Evolutionary conservation across 2,329 filamentous ascomycete species (phyloP), one percentile per base, ranked within the genome.

Genomic region (Pseudocercospora eumusae): DNA sequence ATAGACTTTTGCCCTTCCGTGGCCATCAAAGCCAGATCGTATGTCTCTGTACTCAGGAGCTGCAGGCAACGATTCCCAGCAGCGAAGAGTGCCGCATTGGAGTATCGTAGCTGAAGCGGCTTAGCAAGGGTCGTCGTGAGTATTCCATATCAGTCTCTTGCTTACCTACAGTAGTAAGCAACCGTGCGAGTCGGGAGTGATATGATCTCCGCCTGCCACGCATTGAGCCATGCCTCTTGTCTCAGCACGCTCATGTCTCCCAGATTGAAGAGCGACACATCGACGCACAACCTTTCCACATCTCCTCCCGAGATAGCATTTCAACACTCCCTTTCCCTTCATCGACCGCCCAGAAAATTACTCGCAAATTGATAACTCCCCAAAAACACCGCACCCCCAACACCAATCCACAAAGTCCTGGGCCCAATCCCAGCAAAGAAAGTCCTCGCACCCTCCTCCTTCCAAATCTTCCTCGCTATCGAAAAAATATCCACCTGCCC

Each of bases 321-420:
- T 33, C 4, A 15, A 4, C 5, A 33, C 11, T 10, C 31, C 31
- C 20, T 3, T 23, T 23, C 2, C 20, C 79, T 70, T 66, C 63
- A 72, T 77, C 69, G 69, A 67, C 81, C 79, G 58, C 85, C 83
- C 69, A 96, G 76, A 31, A 86, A 80, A 79, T 96, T 96, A 70
- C 88, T 89, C 21, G 88, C 89, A 86, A 88, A 95, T 76, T 96
- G 92, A 76, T 97, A 97, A 71, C 90, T 93, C 0, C 93, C 95
- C 72, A 98, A 76, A 79, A 99, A 99, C 33, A 99, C 92, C 10
- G 93, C 92, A 1, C 95, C 95, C 2, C 95, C 95, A 60, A 91
- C 89, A 68, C 91, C 95, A 74, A 99, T 99, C 93, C 95, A 98
- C 65, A 91, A 88, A 9, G 96, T 88, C 57, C 95, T 83, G 1